phyloP scores from a whole-genome alignment of 805 yeast genomes.

The Peterozyma xylosa region DNA sequence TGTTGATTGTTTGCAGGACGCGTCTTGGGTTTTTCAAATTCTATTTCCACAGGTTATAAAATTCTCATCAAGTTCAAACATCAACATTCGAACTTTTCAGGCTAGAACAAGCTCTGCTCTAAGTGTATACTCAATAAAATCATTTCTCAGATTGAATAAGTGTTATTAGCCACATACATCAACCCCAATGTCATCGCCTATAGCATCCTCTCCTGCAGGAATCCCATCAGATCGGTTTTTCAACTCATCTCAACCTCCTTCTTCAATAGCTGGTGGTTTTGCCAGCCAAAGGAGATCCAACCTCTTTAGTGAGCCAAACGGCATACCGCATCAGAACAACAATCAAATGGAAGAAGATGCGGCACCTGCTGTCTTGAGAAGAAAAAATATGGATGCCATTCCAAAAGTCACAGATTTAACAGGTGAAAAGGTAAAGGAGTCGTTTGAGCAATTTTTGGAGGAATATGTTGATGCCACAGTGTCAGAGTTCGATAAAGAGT shows the following conservation, averaged over 20 bases:
- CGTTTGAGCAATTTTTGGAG: constrained; percentile 78
- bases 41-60: too few species aligned
- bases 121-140: too few species aligned
- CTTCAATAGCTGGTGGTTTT: constrained; percentile 12
- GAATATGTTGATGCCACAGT: constrained; percentile 43
- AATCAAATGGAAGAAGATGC: constrained; percentile 14
- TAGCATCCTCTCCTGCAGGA: constrained; percentile 21
- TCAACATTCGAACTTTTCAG: too few species aligned
- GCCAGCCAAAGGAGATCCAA: constrained; percentile 13
- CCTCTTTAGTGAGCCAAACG: constrained; percentile 13
- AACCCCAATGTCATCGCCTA: constrained; percentile 6
- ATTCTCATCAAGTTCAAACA: too few species aligned
- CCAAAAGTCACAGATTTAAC: constrained; percentile 87
- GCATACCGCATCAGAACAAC: neutral
- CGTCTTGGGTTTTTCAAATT: too few species aligned
- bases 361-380: constrained; percentile 27
- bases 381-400: constrained; percentile 59
- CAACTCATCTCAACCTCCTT: constrained; percentile 14
- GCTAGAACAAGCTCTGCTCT: too few species aligned
- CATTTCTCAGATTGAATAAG: too few species aligned
- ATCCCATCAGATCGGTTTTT: constrained; percentile 57
- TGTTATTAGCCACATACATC: too few species aligned
- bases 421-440: constrained; percentile 89
- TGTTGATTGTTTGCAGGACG: too few species aligned
- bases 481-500: constrained; percentile 25